Evolutionary conservation across 768 basidiomycete genomes (phyloP).

Genomic region (Russula dissimulans): DNA sequence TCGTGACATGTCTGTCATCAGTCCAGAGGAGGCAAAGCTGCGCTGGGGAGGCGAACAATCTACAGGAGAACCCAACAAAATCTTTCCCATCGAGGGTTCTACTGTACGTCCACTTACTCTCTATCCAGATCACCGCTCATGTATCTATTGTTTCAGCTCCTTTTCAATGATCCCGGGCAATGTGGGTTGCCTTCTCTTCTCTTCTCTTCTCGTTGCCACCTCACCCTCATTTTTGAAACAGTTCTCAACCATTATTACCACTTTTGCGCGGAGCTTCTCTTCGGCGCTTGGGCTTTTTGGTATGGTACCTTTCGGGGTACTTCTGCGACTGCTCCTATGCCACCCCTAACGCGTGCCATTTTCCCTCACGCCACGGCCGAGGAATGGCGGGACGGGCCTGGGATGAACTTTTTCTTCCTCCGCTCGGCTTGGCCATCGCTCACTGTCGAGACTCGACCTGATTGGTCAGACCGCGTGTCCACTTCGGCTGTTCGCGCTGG

Average conservation of each 20-base stretch:
- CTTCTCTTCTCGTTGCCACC: not conserved
- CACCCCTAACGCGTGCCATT: constrained; percentile 50
- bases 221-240: constrained; percentile 6
- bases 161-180: constrained; percentile 61
- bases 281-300: constrained; percentile 73
- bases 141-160: constrained; percentile 2
- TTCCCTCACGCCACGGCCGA: constrained; percentile 51
- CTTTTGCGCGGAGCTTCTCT: constrained; percentile 71
- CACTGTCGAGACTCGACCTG: constrained; percentile 55
- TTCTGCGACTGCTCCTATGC: constrained; percentile 12
- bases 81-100: constrained; percentile 63
- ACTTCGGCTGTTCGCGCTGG: constrained; percentile 18
- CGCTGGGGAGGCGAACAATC: constrained; percentile 46
- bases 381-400: constrained; percentile 69
- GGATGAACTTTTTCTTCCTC: constrained; percentile 71
- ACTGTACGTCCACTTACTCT: constrained; percentile 39
- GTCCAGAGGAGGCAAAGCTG: constrained; percentile 39
- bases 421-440: constrained; percentile 65
- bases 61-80: constrained; percentile 32
- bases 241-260: constrained; percentile 85
- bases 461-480: constrained; percentile 59
- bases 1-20: constrained; percentile 53
- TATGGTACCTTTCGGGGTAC: constrained; percentile 35
- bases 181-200: constrained; percentile 26
- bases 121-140: not conserved